phyloP scores from a whole-genome alignment of 306 rosid genomes.

The Prunus davidiana region DNA sequence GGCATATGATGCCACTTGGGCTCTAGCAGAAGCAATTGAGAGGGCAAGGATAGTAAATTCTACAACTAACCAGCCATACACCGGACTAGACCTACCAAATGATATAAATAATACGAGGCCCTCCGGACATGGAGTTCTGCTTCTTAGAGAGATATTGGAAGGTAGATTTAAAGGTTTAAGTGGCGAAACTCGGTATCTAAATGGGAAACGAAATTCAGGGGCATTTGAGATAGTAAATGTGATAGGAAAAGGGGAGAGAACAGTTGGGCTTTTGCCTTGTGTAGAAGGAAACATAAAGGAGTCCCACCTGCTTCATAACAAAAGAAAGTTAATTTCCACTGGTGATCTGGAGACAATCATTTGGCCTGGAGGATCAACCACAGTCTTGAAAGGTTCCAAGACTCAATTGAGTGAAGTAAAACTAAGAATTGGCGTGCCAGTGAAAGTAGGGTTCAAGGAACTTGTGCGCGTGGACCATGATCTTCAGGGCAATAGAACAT shows the following conservation, averaged over 20 bases:
- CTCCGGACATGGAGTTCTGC: too few relatives aligned
- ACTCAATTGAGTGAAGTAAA: background rate
- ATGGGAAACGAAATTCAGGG: background rate
- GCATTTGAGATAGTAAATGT: background rate
- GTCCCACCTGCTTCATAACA: background rate
- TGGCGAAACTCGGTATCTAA: too few relatives aligned
- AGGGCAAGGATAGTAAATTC: background rate
- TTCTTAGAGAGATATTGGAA: too few relatives aligned
- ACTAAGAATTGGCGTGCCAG: conserved; percentile 4
- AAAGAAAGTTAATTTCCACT: background rate
- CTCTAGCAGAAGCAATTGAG: background rate
- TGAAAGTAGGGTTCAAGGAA: background rate
- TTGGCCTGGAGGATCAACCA: background rate
- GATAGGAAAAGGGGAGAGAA: background rate
- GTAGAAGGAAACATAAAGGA: background rate
- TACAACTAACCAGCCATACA: background rate
- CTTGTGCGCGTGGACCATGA: background rate
- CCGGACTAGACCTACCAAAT: too few relatives aligned
- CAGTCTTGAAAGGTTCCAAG: background rate
- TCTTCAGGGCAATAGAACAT: background rate
- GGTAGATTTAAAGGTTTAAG: too few relatives aligned
- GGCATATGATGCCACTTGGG: conserved; percentile 7
- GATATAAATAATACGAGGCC: too few relatives aligned
- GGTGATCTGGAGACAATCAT: background rate
- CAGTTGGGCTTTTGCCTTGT: too few relatives aligned